Conservation (phyloP, 2,329 filamentous ascomycete species). For the Verticillium zaregamsianum region DNA sequence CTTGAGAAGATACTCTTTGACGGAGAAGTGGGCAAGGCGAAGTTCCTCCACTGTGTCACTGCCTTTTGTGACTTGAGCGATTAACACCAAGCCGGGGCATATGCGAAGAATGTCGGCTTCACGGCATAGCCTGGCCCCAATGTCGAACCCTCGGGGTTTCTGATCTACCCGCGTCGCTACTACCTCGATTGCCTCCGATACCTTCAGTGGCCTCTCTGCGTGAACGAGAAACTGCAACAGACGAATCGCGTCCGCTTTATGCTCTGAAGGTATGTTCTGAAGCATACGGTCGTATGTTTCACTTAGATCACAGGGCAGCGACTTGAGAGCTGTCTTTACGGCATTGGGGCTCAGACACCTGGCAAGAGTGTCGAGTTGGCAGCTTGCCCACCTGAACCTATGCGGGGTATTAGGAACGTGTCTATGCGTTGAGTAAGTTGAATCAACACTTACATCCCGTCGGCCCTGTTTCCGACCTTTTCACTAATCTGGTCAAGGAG, state of each 20-base stretch:
- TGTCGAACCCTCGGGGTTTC: slow-evolving; percentile 10
- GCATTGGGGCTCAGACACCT: neutral
- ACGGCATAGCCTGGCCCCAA: slow-evolving; percentile 6
- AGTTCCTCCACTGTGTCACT: slow-evolving; percentile 7
- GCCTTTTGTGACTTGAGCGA: slow-evolving; percentile 2
- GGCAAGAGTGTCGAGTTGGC: neutral
- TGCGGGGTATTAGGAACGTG: neutral
- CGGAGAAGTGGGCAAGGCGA: slow-evolving; percentile 19
- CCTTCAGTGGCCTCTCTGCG: slow-evolving; percentile 11
- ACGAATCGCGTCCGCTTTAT: slow-evolving; percentile 10
- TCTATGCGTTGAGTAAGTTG: neutral
- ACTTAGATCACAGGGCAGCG: neutral
- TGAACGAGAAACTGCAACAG: slow-evolving; percentile 19
- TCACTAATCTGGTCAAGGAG: neutral
- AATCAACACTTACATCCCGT: neutral
- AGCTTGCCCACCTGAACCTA: neutral
- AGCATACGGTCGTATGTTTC: slow-evolving; percentile 5
- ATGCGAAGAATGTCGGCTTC: slow-evolving; percentile 7
- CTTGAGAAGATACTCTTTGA: slow-evolving; percentile 18
- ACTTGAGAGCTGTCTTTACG: neutral
- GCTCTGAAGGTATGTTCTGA: slow-evolving; percentile 9
- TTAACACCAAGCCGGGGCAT: slow-evolving; percentile 13
- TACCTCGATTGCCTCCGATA: slow-evolving; percentile 17
- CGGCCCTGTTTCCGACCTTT: neutral
- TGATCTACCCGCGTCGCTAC: slow-evolving; percentile 15